A percentile compares a stretch with the other conserved stretches of the same genome.
These are phyloP conservation scores for Naganishia sp. DNA, from an alignment of 1,284 basidiomycete genomes.

Conservation along the genomic window DNA sequence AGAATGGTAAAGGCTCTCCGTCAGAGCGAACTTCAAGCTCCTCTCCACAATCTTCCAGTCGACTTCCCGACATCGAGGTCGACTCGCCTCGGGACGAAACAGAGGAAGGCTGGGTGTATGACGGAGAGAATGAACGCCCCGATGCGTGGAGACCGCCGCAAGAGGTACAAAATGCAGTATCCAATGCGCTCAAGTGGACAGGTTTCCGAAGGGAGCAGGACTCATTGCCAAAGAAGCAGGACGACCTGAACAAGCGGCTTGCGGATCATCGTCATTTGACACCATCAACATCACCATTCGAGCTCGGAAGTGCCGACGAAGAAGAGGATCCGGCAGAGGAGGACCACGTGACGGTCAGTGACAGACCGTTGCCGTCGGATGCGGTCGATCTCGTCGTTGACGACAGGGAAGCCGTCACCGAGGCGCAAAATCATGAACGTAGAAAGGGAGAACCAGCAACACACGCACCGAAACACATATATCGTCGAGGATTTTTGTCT, in stretches of 20 bases:
- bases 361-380: constrained; percentile 61
- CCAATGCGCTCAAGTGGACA: constrained; percentile 24
- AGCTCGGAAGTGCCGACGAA: constrained; percentile 45
- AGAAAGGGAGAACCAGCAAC: constrained; percentile 46
- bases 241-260: not conserved
- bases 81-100: constrained; percentile 27
- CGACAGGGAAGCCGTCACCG: constrained; percentile 52
- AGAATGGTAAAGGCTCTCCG: constrained; percentile 36
- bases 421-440: constrained; percentile 41
- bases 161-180: constrained; percentile 27
- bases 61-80: constrained; percentile 19
- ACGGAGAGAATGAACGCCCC: constrained; percentile 44
- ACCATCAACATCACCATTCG: constrained; percentile 36
- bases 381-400: constrained; percentile 72
- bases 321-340: constrained; percentile 48
- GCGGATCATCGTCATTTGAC: constrained; percentile 27
- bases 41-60: not conserved
- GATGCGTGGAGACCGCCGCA: constrained; percentile 32
- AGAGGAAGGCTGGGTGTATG: constrained; percentile 40
- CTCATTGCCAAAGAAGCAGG: not conserved
- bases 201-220: constrained; percentile 16
- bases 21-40: constrained; percentile 16
- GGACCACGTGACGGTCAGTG: constrained; percentile 47
- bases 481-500: constrained; percentile 35
- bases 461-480: constrained; percentile 45